Conservation (phyloP, 1,284 basidiomycete species). For the Fomes fomentarius region DNA sequence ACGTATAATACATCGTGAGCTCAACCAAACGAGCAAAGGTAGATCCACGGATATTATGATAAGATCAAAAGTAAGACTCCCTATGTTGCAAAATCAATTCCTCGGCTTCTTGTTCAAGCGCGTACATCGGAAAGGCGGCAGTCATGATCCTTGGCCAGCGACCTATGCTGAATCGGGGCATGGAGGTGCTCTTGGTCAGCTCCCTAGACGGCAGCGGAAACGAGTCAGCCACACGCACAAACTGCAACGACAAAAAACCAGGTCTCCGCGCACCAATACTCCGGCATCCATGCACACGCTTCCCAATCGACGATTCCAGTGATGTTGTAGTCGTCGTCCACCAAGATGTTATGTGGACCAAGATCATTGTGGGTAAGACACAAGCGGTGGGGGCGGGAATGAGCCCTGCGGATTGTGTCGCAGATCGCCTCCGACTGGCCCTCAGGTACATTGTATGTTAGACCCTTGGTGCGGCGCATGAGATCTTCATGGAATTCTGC, state of each 20-base stretch:
- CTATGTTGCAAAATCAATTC: constrained; percentile 9
- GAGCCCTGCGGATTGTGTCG: neutral
- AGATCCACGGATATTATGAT: too few species aligned
- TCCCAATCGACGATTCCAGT: constrained; percentile 33
- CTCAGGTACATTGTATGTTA: neutral
- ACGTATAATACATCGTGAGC: too few species aligned
- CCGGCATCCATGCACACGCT: constrained; percentile 29
- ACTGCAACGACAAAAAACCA: neutral
- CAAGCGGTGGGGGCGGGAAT: constrained; percentile 6
- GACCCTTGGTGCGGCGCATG: neutral
- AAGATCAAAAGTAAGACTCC: neutral
- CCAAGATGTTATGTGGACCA: constrained; percentile 25
- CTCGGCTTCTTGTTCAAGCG: constrained; percentile 7
- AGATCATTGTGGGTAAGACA: constrained; percentile 29
- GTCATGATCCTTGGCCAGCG: constrained; percentile 10
- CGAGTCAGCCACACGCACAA: neutral
- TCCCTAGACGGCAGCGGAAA: constrained; percentile 5
- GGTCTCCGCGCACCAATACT: constrained; percentile 25
- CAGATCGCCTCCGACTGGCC: neutral
- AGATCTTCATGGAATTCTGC: constrained; percentile 1
- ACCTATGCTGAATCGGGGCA: constrained; percentile 6
- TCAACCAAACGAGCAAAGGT: too few species aligned
- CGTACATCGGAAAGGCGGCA: constrained; percentile 6
- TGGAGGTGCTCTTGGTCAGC: constrained; percentile 6
- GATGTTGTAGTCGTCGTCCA: constrained; percentile 23